A percentile compares a stretch with the other conserved stretches of the same genome.
Evolutionary conservation across 2,329 filamentous ascomycete genomes (phyloP).

Genomic region (Sclerotinia subarctica): DNA sequence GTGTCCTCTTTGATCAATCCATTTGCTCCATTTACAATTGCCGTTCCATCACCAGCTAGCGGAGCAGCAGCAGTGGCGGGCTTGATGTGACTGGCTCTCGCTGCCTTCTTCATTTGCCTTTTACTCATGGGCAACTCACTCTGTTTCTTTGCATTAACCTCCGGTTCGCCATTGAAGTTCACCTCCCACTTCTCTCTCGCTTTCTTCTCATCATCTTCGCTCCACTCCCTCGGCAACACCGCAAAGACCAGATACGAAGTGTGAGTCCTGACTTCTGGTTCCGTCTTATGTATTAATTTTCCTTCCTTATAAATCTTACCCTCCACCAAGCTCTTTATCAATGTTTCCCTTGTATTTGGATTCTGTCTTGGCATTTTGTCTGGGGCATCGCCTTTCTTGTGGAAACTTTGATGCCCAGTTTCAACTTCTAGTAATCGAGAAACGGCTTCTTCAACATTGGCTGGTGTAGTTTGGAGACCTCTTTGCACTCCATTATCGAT

Average conservation of each 20-base stretch:
- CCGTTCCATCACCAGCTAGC: not conserved
- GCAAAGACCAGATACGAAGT: conserved; percentile 98
- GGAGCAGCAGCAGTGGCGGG: not conserved
- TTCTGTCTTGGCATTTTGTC: conserved; percentile 37
- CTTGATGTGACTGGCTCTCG: conserved; percentile 20
- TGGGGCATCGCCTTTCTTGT: conserved; percentile 39
- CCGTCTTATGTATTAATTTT: conserved; percentile 72
- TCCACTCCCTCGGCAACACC: conserved; percentile 82
- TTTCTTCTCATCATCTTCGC: conserved; percentile 71
- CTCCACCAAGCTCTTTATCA: conserved; percentile 37
- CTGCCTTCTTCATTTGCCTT: conserved; percentile 33
- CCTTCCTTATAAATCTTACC: conserved; percentile 71
- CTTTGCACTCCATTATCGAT: conserved; percentile 55
- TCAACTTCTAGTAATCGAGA: conserved; percentile 71
- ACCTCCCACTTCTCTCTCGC: conserved; percentile 57
- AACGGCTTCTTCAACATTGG: conserved; percentile 77
- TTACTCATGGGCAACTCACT: conserved; percentile 26
- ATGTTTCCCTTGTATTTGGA: conserved; percentile 37
- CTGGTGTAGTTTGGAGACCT: conserved; percentile 58
- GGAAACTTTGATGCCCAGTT: conserved; percentile 62
- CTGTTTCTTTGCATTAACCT: conserved; percentile 22
- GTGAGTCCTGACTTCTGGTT: conserved; percentile 89
- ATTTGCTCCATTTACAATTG: not conserved
- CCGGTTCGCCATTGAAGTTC: conserved; percentile 26
- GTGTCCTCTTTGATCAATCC: not conserved